Percentiles rank a stretch among this genome's conserved stretches.
phyloP scores from a whole-genome alignment of 2,329 filamentous ascomycete species.

The Diaporthe ilicicola region DNA sequence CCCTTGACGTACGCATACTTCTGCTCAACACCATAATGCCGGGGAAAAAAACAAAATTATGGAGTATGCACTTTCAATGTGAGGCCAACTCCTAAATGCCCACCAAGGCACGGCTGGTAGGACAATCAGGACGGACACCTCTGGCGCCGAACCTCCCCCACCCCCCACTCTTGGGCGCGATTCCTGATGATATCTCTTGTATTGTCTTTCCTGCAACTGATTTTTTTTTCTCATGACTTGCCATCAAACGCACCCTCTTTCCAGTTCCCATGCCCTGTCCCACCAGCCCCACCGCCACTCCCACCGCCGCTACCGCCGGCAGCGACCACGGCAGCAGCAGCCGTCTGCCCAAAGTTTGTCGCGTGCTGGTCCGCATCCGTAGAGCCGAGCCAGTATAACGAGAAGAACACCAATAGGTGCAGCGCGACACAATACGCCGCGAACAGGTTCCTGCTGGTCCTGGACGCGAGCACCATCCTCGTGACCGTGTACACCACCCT shows the following conservation, averaged over 20 bases:
- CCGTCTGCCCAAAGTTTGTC: conserved; percentile 61
- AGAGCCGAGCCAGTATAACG: conserved; percentile 84
- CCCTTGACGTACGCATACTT: not conserved
- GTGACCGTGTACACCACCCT: conserved; percentile 90
- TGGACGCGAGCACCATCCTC: conserved; percentile 86
- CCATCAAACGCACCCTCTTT: conserved; percentile 67
- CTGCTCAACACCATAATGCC: not conserved
- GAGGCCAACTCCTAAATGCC: not conserved
- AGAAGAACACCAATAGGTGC: conserved; percentile 86
- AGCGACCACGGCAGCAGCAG: conserved; percentile 53
- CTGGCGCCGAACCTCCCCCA: not conserved
- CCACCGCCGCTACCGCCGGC: conserved; percentile 49
- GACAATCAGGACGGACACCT: not conserved
- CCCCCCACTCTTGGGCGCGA: not conserved
- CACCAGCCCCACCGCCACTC: conserved; percentile 43
- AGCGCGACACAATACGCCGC: conserved; percentile 89
- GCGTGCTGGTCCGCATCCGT: conserved; percentile 70
- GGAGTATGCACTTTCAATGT: not conserved
- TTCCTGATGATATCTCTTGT: not conserved
- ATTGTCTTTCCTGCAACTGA: not conserved
- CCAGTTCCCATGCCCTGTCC: conserved; percentile 52
- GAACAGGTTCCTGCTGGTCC: conserved; percentile 92
- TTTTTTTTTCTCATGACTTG: conserved; percentile 1
- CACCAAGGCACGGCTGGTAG: not conserved
- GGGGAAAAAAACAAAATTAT: no score